Conservation (phyloP, 371 early-diverging fungal genomes). For the Mortierella sp. region DNA sequence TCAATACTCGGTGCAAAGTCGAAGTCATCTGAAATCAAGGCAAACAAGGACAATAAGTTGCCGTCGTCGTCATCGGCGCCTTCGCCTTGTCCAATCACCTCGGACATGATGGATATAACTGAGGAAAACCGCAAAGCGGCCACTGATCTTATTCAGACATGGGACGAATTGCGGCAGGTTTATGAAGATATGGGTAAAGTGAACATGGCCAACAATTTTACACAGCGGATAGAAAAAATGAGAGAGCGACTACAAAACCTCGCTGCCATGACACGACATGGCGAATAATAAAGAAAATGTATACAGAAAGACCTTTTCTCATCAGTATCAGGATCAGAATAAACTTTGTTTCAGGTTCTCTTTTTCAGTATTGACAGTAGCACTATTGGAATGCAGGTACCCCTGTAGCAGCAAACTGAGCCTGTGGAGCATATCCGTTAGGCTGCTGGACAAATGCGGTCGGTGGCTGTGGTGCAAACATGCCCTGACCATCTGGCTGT, state of each 20-base stretch:
- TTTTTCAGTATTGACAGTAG: background rate
- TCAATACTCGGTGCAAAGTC: background rate
- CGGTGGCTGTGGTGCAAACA: conserved; percentile 17
- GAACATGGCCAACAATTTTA: conserved; percentile 43
- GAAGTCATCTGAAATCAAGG: background rate
- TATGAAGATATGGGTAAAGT: conserved; percentile 34
- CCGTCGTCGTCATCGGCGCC: background rate
- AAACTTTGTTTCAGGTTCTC: too few species aligned
- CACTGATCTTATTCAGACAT: conserved; percentile 22
- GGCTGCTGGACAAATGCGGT: conserved; percentile 15
- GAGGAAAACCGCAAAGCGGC: conserved; percentile 21
- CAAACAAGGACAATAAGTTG: too few species aligned
- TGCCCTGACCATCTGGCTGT: conserved; percentile 12
- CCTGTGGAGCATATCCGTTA: conserved; percentile 32
- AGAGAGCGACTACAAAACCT: conserved; percentile 3
- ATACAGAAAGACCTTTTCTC: too few species aligned
- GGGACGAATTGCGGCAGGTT: conserved; percentile 25
- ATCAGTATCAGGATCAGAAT: too few species aligned
- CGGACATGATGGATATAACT: conserved; percentile 7
- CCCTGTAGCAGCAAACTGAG: conserved; percentile 27
- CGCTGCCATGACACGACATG: background rate
- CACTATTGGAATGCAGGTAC: conserved; percentile 25
- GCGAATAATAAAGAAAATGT: background rate
- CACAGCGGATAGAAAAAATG: conserved; percentile 32
- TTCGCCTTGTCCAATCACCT: background rate